Evolutionary conservation across 192 early-diverging fungal genomes (phyloP).

Genomic region (Coemansia sp.): DNA sequence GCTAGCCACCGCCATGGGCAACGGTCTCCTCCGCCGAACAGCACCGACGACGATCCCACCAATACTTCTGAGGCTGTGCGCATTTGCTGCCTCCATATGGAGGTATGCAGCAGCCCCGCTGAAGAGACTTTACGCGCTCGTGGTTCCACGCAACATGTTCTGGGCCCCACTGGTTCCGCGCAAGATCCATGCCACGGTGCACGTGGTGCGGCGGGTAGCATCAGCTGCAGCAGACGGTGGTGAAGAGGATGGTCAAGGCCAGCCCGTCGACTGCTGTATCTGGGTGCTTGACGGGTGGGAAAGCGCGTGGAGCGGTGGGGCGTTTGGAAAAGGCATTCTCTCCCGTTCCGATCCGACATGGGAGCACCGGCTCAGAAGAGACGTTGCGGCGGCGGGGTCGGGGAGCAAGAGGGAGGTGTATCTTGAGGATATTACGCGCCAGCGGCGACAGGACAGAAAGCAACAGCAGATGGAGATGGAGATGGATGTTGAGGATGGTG

Average conservation of each 20-base stretch:
- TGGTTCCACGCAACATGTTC: slow-evolving; percentile 23
- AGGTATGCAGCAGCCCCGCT: not conserved
- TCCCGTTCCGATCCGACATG: slow-evolving; percentile 82
- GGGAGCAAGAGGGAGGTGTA: slow-evolving; percentile 1
- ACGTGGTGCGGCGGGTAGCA: slow-evolving; percentile 4
- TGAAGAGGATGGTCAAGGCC: not conserved
- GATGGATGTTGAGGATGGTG: too few relatives aligned
- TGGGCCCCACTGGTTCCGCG: slow-evolving; percentile 25
- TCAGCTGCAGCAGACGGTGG: too few relatives aligned
- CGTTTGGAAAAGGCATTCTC: slow-evolving; percentile 75
- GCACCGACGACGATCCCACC: not conserved
- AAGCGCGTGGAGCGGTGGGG: slow-evolving; percentile 63
- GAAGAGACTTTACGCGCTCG: not conserved
- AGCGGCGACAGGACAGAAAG: slow-evolving; percentile 20
- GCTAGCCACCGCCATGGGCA: not conserved
- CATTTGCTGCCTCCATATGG: not conserved
- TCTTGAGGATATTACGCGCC: slow-evolving; percentile 41
- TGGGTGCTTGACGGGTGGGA: slow-evolving; percentile 20
- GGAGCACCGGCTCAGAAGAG: slow-evolving; percentile 43
- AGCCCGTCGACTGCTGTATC: slow-evolving; percentile 30
- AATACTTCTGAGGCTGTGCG: not conserved
- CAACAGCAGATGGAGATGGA: not conserved
- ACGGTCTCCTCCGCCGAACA: not conserved
- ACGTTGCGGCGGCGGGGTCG: not conserved
- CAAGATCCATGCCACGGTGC: slow-evolving; percentile 14